phyloP scores from a whole-genome alignment of 2,329 filamentous ascomycete genomes.

The Neonectria hederae region DNA sequence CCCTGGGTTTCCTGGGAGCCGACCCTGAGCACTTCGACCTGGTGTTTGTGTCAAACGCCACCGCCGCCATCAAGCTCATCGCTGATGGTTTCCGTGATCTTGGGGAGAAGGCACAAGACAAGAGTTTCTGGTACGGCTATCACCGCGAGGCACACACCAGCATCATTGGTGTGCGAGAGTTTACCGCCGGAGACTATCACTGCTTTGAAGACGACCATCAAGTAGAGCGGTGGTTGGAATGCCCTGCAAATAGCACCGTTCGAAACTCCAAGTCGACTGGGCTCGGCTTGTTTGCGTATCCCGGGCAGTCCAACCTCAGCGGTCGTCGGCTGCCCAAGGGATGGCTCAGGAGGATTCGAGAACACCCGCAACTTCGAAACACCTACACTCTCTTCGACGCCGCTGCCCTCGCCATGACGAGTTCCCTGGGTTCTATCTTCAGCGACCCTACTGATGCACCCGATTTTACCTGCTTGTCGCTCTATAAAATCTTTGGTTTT shows the following conservation, averaged over 20 bases:
- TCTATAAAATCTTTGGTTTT: conserved; percentile 75
- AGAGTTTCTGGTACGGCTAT: conserved; percentile 66
- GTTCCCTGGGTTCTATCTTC: conserved; percentile 61
- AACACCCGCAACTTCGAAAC: conserved; percentile 34
- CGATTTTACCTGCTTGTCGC: conserved; percentile 68
- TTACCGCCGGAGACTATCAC: conserved; percentile 61
- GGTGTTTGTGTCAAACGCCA: conserved; percentile 70
- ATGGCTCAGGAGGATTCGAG: conserved; percentile 59
- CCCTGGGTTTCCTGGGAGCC: conserved; percentile 67
- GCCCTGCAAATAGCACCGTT: conserved; percentile 33
- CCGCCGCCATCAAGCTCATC: conserved; percentile 70
- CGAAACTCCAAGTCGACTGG: conserved; percentile 30
- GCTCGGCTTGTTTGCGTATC: conserved; percentile 67
- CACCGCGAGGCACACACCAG: conserved; percentile 71
- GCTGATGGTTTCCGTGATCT: conserved; percentile 66
- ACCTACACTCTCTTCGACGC: conserved; percentile 68
- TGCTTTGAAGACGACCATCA: conserved; percentile 70
- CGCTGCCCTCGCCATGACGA: conserved; percentile 71
- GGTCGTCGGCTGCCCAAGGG: conserved; percentile 68
- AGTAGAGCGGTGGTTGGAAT: conserved; percentile 55
- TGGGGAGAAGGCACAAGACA: conserved; percentile 55
- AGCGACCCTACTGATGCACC: conserved; percentile 60
- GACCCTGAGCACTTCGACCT: conserved; percentile 68
- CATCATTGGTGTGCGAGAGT: conserved; percentile 74
- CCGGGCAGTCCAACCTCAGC: conserved; percentile 76